A percentile compares a stretch with the other conserved stretches of the same genome.
phyloP scores from a whole-genome alignment of 1,284 basidiomycete genomes.

The Laetiporus sulphureus region DNA sequence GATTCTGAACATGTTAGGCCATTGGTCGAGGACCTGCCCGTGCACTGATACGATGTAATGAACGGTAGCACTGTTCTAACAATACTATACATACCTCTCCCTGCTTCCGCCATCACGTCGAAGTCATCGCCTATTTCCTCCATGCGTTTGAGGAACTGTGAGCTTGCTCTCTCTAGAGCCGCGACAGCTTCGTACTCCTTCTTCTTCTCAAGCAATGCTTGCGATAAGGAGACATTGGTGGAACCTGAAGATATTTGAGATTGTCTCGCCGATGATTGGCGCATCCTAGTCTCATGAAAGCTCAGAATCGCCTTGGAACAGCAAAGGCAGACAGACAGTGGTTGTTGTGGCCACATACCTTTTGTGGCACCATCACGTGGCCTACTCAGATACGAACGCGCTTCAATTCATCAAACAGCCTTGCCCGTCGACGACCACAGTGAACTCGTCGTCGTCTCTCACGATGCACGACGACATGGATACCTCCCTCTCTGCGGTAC shows the following conservation, averaged over 20 bases:
- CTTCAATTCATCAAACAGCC: no score
- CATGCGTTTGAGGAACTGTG: constrained; percentile 58
- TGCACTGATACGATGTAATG: constrained; percentile 42
- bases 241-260: constrained; percentile 39
- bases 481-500: constrained; percentile 14
- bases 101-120: constrained; percentile 69
- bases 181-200: constrained; percentile 73
- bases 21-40: constrained; percentile 70
- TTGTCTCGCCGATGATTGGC: constrained; percentile 49
- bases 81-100: constrained; percentile 40
- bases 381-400: no score
- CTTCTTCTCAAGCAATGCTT: constrained; percentile 67
- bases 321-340: no score
- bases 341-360: no score
- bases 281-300: no score
- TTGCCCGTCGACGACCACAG: no score
- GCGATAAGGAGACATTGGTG: constrained; percentile 39
- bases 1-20: constrained; percentile 78
- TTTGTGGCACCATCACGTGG: no score
- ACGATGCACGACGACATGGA: constrained; percentile 20
- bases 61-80: neutral
- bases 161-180: constrained; percentile 58
- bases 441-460: no score
- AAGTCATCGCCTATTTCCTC: constrained; percentile 65
- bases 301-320: no score